Percentiles rank a stretch among this genome's conserved stretches.
These are phyloP conservation scores for Fragaria ananassa DNA, from an alignment of 306 rosid genomes.

Conservation along the genomic window DNA sequence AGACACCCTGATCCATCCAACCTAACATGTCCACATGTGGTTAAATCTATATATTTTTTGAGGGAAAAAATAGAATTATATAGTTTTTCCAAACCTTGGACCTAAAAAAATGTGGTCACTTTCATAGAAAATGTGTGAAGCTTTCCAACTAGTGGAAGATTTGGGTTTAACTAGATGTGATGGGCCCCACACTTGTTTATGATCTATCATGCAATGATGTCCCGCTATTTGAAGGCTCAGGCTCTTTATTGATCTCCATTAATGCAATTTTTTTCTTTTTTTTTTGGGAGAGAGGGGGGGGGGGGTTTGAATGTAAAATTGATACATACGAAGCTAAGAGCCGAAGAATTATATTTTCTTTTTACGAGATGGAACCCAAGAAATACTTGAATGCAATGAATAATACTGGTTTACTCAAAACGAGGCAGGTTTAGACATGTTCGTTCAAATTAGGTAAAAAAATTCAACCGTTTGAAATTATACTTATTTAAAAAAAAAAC, in stretches of 20 bases:
- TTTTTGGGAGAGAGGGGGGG: background rate
- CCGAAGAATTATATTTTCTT: too few species aligned
- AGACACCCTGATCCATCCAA: background rate
- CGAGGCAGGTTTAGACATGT: too few species aligned
- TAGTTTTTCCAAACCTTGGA: slow-evolving; percentile 13
- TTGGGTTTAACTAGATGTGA: slow-evolving; percentile 44
- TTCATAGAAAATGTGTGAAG: slow-evolving; percentile 57
- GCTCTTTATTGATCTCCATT: slow-evolving; percentile 10
- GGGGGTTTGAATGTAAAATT: background rate
- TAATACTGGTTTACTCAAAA: background rate
- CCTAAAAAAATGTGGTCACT: slow-evolving; percentile 40
- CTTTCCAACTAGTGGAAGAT: slow-evolving; percentile 52
- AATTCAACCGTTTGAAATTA: too few species aligned
- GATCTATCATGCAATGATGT: slow-evolving; percentile 2
- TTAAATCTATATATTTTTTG: background rate
- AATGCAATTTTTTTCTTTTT: slow-evolving; percentile 4
- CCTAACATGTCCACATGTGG: background rate
- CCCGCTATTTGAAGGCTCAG: slow-evolving; percentile 34
- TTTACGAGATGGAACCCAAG: background rate
- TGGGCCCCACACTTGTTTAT: slow-evolving; percentile 33
- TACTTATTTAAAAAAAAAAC: too few species aligned
- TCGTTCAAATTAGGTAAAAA: too few species aligned
- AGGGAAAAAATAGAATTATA: background rate
- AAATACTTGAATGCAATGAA: background rate
- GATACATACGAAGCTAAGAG: too few species aligned